A percentile compares a stretch with the other conserved stretches of the same genome.
Conservation (phyloP, 768 basidiomycete species). For the Hypholoma fasciculare region DNA sequence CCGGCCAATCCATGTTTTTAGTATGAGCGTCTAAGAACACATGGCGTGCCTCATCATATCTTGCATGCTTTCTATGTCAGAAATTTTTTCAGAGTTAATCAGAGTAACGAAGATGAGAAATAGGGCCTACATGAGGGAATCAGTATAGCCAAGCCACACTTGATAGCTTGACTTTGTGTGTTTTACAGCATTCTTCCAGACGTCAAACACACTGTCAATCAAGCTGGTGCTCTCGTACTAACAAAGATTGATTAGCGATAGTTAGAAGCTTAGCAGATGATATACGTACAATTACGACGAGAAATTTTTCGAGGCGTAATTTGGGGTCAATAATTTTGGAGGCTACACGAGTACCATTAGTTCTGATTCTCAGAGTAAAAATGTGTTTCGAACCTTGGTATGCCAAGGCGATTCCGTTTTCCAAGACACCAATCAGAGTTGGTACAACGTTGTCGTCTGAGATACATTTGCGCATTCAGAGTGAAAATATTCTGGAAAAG, state of each 20-base stretch:
- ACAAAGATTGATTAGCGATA: background rate
- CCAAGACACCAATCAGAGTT: conserved; percentile 55
- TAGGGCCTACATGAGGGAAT: conserved; percentile 63
- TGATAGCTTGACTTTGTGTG: conserved; percentile 71
- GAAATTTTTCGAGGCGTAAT: conserved; percentile 80
- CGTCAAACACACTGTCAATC: conserved; percentile 52
- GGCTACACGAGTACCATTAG: conserved; percentile 34
- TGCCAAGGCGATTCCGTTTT: conserved; percentile 63
- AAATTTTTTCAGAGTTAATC: conserved; percentile 4
- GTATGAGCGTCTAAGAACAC: conserved; percentile 65
- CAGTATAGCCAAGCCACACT: conserved; percentile 75
- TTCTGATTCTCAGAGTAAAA: background rate
- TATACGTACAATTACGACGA: conserved; percentile 68
- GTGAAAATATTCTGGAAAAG: background rate
- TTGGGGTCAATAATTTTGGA: conserved; percentile 72
- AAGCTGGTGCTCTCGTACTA: conserved; percentile 52
- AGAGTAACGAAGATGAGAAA: background rate
- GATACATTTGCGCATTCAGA: background rate
- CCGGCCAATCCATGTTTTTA: conserved; percentile 91
- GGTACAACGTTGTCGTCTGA: conserved; percentile 49
- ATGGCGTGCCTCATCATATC: conserved; percentile 60
- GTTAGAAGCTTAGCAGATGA: background rate
- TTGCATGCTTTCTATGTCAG: conserved; percentile 45
- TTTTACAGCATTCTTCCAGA: conserved; percentile 70
- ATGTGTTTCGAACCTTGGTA: conserved; percentile 45